These are phyloP conservation scores for Eragrostis tef DNA, from an alignment of 202 grass and related monocot species.

Conservation along the genomic window DNA sequence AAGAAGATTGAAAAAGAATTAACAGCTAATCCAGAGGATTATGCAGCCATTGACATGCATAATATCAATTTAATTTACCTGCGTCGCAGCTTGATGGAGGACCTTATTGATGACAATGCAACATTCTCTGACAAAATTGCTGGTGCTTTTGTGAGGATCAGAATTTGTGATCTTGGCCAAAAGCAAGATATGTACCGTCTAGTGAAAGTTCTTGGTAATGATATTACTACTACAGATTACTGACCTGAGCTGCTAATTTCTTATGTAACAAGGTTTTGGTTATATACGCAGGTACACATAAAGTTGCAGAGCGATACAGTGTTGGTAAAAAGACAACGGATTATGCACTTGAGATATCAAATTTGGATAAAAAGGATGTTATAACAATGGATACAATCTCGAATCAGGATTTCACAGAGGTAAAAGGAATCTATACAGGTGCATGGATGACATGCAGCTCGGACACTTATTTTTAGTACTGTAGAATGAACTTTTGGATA, in stretches of 20 bases:
- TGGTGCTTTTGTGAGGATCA: conserved; percentile 94
- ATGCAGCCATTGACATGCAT: conserved; percentile 95
- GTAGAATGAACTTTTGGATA: conserved; percentile 1
- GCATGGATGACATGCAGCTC: conserved; percentile 18
- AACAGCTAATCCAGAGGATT: conserved; percentile 66
- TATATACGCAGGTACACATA: conserved; percentile 80
- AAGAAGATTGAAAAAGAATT: conserved; percentile 68
- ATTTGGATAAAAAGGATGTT: conserved; percentile 91
- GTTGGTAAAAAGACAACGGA: conserved; percentile 94
- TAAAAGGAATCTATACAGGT: conserved; percentile 29
- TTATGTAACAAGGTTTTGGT: conserved; percentile 47
- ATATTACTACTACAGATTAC: conserved; percentile 19
- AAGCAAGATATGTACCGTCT: conserved; percentile 98
- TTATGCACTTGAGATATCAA: conserved; percentile 84
- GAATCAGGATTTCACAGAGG: conserved; percentile 97
- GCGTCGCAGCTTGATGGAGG: conserved; percentile 78
- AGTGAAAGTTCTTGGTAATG: conserved; percentile 93
- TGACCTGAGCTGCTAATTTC: conserved; percentile 23
- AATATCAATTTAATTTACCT: conserved; percentile 96
- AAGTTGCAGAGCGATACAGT: conserved; percentile 74
- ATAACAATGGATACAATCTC: conserved; percentile 91
- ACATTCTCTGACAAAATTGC: conserved; percentile 78
- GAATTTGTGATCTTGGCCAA: conserved; percentile 73
- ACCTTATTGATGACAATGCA: conserved; percentile 76
- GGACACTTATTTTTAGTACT: conserved; percentile 37